Conservation (phyloP, 805 yeast genomes). For the Myxozyma sirexii region DNA sequence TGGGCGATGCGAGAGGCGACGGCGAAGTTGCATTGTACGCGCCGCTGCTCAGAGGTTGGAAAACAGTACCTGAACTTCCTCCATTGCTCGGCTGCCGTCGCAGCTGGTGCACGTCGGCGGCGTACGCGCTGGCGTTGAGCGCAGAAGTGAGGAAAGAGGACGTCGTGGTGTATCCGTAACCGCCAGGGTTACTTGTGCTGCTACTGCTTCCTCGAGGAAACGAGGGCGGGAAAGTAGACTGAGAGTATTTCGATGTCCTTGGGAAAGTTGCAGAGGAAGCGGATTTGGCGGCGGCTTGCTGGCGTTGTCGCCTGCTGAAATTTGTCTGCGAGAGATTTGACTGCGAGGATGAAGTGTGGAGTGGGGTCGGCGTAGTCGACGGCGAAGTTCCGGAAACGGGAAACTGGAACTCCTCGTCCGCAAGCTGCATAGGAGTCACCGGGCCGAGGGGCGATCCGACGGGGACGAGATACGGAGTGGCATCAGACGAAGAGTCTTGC, state of each 20-base stretch:
- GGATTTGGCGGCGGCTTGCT: neutral
- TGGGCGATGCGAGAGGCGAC: conserved; percentile 4
- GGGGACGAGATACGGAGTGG: conserved; percentile 30
- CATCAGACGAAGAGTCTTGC: conserved; percentile 1
- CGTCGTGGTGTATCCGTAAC: neutral
- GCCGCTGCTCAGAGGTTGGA: neutral
- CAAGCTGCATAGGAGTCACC: conserved; percentile 33
- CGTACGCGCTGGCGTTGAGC: conserved; percentile 7
- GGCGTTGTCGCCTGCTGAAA: neutral
- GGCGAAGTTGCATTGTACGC: neutral
- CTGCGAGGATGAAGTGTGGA: neutral
- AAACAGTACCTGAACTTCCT: too few relatives aligned
- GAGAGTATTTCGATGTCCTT: neutral
- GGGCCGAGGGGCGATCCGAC: conserved; percentile 32
- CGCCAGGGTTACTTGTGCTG: neutral
- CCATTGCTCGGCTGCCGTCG: conserved; percentile 5
- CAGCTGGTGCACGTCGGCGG: neutral
- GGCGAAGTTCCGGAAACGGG: conserved; percentile 6
- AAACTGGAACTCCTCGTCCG: conserved; percentile 32
- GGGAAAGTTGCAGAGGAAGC: neutral
- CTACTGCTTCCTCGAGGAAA: neutral
- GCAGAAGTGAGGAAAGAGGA: conserved; percentile 10
- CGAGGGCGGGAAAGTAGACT: neutral
- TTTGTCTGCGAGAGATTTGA: neutral
- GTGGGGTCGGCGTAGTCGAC: neutral